Evolutionary conservation across 108 stramenopile genomes (phyloP).

Genomic region (Tribonema minus): DNA sequence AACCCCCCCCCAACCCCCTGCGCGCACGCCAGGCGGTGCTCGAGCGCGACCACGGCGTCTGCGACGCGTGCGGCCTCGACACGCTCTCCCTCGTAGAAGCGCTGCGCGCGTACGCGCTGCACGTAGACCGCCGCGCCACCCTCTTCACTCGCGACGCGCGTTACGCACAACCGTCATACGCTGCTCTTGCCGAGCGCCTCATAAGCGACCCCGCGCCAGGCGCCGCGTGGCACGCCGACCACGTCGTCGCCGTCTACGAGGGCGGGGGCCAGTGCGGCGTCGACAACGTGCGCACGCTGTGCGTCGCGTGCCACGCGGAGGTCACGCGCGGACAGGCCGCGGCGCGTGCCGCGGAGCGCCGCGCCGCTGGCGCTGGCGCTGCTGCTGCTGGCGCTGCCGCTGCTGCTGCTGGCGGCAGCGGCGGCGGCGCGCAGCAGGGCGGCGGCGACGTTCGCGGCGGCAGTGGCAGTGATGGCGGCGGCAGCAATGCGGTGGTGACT

Average conservation of each 20-base stretch:
- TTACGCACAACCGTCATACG: neutral
- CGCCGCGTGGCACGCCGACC: conserved; percentile 46
- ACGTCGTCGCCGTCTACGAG: conserved; percentile 32
- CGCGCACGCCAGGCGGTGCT: neutral
- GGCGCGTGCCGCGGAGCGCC: conserved; percentile 25
- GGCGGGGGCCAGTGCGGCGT: conserved; percentile 42
- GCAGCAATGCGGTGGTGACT: too few species aligned
- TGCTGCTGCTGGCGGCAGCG: too few species aligned
- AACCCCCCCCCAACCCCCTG: too few species aligned
- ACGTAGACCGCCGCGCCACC: neutral
- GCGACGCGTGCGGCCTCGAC: conserved; percentile 9
- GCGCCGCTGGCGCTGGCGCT: too few species aligned
- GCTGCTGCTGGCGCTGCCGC: too few species aligned
- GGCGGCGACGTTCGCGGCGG: too few species aligned
- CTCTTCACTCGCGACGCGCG: neutral
- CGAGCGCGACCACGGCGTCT: conserved; percentile 12
- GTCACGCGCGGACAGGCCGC: conserved; percentile 26
- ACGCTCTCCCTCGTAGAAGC: neutral
- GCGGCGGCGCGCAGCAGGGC: too few species aligned
- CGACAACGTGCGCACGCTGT: conserved; percentile 40
- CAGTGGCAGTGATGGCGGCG: too few species aligned
- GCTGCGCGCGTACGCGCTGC: neutral
- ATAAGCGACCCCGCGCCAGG: conserved; percentile 19
- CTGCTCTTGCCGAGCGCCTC: conserved; percentile 17
- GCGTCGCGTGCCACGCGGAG: conserved; percentile 38